Conservation (phyloP, 179 eudicot species). For the Sideroxylon spinosum region DNA sequence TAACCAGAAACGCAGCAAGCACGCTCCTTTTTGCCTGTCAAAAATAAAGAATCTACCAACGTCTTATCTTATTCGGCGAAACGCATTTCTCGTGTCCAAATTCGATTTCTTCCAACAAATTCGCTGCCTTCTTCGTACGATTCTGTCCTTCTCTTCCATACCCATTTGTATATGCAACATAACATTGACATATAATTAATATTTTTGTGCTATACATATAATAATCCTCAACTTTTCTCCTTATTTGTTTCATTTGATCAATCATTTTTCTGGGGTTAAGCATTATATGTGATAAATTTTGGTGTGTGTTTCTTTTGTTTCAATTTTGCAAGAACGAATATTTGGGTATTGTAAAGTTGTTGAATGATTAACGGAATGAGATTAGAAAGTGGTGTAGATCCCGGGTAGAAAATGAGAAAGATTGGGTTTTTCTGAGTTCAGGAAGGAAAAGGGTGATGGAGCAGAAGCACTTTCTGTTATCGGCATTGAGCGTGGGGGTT, state of each 20-base stretch:
- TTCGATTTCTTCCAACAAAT: background rate
- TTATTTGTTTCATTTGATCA: background rate
- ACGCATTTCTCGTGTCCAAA: constrained; percentile 19
- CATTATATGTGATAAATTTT: background rate
- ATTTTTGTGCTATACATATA: background rate
- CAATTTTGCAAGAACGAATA: constrained; percentile 2
- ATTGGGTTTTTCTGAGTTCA: constrained; percentile 43
- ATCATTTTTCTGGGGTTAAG: background rate
- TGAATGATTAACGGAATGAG: constrained; percentile 4
- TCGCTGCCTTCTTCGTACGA: constrained; percentile 1
- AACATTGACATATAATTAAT: background rate
- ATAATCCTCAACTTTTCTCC: background rate
- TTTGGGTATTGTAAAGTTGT: background rate
- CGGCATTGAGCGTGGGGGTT: constrained; percentile 83
- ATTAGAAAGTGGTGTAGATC: constrained; percentile 18
- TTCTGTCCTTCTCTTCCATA: constrained; percentile 1
- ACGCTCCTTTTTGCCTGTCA: too few species aligned
- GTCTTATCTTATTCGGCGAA: constrained; percentile 29
- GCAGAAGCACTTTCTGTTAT: constrained; percentile 64
- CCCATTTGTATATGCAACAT: background rate
- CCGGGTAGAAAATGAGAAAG: background rate
- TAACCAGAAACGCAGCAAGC: too few species aligned
- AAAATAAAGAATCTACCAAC: background rate
- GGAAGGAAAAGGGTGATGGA: constrained; percentile 56
- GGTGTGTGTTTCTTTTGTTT: background rate